Conservation (phyloP, 208 protist species). For the Leishmania aethiopica region DNA sequence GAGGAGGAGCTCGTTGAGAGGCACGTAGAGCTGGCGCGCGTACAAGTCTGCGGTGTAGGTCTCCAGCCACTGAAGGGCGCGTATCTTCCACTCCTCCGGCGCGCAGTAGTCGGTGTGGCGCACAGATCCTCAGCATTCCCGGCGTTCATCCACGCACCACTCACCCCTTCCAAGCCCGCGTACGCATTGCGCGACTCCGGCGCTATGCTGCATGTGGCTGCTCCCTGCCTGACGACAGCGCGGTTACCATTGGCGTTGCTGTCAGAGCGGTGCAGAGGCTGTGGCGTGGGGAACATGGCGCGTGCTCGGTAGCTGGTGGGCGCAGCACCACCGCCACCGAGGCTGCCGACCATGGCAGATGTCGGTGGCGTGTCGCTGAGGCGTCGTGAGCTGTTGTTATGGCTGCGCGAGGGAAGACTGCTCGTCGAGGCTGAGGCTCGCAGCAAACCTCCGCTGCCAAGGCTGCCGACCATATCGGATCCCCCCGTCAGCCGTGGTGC, state of each 20-base stretch:
- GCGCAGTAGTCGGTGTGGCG: conserved; percentile 17
- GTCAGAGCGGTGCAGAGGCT: neutral
- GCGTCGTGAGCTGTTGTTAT: conserved; percentile 22
- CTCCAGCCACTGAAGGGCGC: conserved; percentile 84
- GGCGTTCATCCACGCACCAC: conserved; percentile 24
- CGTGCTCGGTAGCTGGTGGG: neutral
- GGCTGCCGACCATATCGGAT: neutral
- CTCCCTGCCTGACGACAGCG: neutral
- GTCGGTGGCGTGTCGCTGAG: conserved; percentile 16
- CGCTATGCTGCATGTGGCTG: neutral
- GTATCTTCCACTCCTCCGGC: conserved; percentile 70
- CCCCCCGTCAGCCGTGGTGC: neutral
- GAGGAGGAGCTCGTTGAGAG: conserved; percentile 82
- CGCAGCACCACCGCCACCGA: neutral
- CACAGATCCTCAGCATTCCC: conserved; percentile 9
- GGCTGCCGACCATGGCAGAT: conserved; percentile 8
- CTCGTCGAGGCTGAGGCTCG: conserved; percentile 14
- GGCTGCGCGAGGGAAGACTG: conserved; percentile 20
- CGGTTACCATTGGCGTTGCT: neutral
- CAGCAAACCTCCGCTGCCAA: neutral
- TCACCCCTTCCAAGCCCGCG: conserved; percentile 19
- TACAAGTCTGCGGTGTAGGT: conserved; percentile 72
- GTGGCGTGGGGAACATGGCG: neutral
- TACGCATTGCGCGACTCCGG: neutral
- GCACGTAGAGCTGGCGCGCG: conserved; percentile 65